These are phyloP conservation scores for Geranomyces michiganensis DNA, from an alignment of 192 early-diverging fungal species.

Conservation along the genomic window DNA sequence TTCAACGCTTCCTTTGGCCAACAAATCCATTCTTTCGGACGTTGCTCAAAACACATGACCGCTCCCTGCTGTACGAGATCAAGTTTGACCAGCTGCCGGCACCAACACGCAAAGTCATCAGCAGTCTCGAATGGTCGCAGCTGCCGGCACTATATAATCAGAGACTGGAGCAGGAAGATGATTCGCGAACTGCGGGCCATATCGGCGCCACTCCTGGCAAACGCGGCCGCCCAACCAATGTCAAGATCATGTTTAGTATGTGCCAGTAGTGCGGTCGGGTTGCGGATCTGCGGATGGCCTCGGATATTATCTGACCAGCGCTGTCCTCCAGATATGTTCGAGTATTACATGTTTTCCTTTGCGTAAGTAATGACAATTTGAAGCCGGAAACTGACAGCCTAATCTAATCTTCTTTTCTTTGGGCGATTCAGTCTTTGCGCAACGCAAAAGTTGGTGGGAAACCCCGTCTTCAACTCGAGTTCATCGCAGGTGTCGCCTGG, in stretches of 20 bases:
- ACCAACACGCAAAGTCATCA: conserved; percentile 22
- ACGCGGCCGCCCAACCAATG: conserved; percentile 5
- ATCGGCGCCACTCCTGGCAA: conserved; percentile 7
- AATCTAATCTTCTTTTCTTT: not conserved
- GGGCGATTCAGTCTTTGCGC: conserved; percentile 11
- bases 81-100: conserved; percentile 30
- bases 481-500: not conserved
- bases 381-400: too few species aligned
- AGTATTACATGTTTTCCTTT: conserved; percentile 44
- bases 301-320: not conserved
- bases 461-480: not conserved
- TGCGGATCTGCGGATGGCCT: too few species aligned
- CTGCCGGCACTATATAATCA: conserved; percentile 22
- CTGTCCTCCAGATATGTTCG: conserved; percentile 42
- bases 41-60: conserved; percentile 23
- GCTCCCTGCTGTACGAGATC: conserved; percentile 24
- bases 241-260: conserved; percentile 34
- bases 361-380: conserved; percentile 28
- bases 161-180: conserved; percentile 13
- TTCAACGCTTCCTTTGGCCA: conserved; percentile 18
- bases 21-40: conserved; percentile 18
- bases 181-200: conserved; percentile 14
- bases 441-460: conserved; percentile 15
- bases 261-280: not conserved
- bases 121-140: conserved; percentile 14